Base-by-base conservation (phyloP, 306 rosid species). In the Bauhinia variegata region DNA sequence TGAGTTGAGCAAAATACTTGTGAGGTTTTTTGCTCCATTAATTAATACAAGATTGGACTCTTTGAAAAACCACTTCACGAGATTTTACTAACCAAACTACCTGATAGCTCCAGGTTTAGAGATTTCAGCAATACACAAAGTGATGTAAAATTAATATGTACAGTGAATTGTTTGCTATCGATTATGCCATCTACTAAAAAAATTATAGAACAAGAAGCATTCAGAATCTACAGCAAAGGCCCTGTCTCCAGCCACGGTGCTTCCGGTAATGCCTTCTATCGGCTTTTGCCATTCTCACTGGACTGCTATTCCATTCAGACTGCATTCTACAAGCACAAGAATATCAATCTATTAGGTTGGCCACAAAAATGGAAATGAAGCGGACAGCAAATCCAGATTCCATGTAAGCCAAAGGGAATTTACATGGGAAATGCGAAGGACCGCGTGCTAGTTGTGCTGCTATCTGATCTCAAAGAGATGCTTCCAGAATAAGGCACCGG, bases 381-480 rank as follows among this genome's bases (percentile, higher is more conserved):
- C n/a, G n/a, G n/a, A n/a, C n/a, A n/a, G n/a, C n/a, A n/a, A n/a
- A n/a, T n/a, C n/a, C n/a, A n/a, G n/a, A n/a, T n/a, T n/a, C n/a
- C n/a, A n/a, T n/a, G n/a, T n/a, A n/a, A n/a, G n/a, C n/a, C n/a
- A n/a, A n/a, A n/a, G n/a, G n/a, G n/a, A n/a, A 73, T 28, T 66
- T 80, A 90, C 99, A 88, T 32, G 0, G 99, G 99, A 71, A 95
- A 95, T 41, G 99, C 99, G 19, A 95, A 95, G 50, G 99, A 95
- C 6, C 96, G 95, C 0, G 96, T 85, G 95, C 99, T 95, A 7
- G 96, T 88, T 8, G 96, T 82, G 84, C 99, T 95, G 89, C 99
- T 88, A 34, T 95, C 99, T 0, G 99, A 95, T 60, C 99, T 86
- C 54, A 78, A 85, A 56, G 99, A 95, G 65, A 95, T 67, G 71